A percentile compares a stretch with the other conserved stretches of the same genome.
phyloP scores from a whole-genome alignment of 768 basidiomycete species.

The Collybia sp. region DNA sequence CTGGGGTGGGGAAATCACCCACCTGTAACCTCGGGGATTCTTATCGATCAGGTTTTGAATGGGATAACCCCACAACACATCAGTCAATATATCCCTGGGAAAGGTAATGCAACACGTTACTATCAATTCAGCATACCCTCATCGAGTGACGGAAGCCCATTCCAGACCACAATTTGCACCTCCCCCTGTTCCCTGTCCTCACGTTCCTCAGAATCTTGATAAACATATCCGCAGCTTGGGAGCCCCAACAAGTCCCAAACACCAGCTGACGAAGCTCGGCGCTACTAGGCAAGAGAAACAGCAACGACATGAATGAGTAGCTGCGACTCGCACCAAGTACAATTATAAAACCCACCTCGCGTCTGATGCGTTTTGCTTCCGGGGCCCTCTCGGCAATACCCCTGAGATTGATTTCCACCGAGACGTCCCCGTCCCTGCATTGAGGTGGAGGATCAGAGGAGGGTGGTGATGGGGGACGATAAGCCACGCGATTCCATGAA shows the following conservation, averaged over 20 bases:
- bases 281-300: conserved; percentile 7
- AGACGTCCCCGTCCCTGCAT: conserved; percentile 3
- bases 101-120: too few relatives aligned
- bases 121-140: not conserved
- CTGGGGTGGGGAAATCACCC: too few relatives aligned
- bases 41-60: too few relatives aligned
- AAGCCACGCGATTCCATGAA: too few relatives aligned
- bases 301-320: not conserved
- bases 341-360: not conserved
- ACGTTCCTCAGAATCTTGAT: conserved; percentile 5
- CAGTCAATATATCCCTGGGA: too few relatives aligned
- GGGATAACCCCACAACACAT: too few relatives aligned
- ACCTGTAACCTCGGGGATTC: too few relatives aligned
- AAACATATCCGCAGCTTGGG: conserved; percentile 15
- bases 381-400: conserved; percentile 6
- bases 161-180: not conserved
- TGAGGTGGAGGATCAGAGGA: conserved; percentile 12
- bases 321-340: not conserved
- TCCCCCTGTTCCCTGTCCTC: not conserved
- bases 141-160: not conserved
- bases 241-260: conserved; percentile 12
- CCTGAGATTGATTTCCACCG: not conserved
- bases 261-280: conserved; percentile 7
- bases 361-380: conserved; percentile 8
- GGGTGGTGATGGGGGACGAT: too few relatives aligned